phyloP scores from a whole-genome alignment of 2,329 filamentous ascomycete species.

The Alternaria sp. region DNA sequence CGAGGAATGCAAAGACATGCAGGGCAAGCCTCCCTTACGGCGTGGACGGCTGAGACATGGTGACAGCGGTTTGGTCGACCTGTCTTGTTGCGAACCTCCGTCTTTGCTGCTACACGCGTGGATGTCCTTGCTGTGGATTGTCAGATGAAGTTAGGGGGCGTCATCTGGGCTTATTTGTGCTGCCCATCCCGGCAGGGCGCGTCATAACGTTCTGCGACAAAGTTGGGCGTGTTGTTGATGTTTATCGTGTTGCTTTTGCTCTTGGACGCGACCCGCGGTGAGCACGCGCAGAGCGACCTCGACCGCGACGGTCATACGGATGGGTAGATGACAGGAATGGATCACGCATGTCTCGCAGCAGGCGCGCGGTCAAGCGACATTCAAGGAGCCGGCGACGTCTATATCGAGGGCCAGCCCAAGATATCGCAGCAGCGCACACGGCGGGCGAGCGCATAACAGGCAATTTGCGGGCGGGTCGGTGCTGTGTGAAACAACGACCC shows the following conservation, averaged over 20 bases:
- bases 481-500: constrained; percentile 32
- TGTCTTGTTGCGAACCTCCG: background rate
- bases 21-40: constrained; percentile 27
- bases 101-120: background rate
- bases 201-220: background rate
- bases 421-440: background rate
- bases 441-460: constrained; percentile 29
- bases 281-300: background rate
- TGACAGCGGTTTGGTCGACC: constrained; percentile 1
- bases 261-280: background rate
- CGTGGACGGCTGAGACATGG: constrained; percentile 22
- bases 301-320: background rate
- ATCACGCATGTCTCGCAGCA: background rate
- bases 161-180: background rate
- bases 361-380: background rate
- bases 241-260: constrained; percentile 1
- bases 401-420: background rate
- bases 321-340: background rate
- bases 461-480: constrained; percentile 36
- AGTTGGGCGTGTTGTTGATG: background rate
- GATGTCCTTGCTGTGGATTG: background rate
- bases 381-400: background rate
- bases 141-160: background rate
- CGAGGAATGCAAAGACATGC: constrained; percentile 21
- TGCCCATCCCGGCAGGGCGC: background rate